A percentile compares a stretch with the other conserved stretches of the same genome.
Evolutionary conservation across 768 basidiomycete species (phyloP).

Genomic region (Mycena albidolilacea): DNA sequence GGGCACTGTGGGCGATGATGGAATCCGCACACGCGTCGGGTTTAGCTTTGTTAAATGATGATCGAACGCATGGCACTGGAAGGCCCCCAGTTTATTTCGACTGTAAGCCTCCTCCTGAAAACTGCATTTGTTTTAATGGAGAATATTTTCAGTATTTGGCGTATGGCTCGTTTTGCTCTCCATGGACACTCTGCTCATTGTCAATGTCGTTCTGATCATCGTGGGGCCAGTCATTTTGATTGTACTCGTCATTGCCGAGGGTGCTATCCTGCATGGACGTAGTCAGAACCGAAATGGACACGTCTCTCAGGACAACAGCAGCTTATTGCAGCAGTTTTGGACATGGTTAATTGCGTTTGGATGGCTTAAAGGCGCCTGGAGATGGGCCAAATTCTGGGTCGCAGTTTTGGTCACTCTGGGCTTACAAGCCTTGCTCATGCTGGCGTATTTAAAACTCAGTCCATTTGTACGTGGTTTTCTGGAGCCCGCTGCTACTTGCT

Average conservation of each 20-base stretch:
- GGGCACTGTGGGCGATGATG: slow-evolving; percentile 85
- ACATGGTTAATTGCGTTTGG: slow-evolving; percentile 43
- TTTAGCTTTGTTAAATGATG: slow-evolving; percentile 65
- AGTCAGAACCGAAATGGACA: slow-evolving; percentile 38
- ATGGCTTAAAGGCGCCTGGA: slow-evolving; percentile 55
- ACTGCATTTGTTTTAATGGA: neutral
- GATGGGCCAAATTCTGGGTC: slow-evolving; percentile 75
- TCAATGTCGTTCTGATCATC: slow-evolving; percentile 73
- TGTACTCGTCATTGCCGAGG: slow-evolving; percentile 53
- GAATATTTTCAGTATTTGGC: slow-evolving; percentile 69
- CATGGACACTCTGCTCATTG: slow-evolving; percentile 62
- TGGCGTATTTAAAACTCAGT: slow-evolving; percentile 58
- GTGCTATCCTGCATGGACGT: slow-evolving; percentile 21
- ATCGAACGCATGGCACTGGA: slow-evolving; percentile 44
- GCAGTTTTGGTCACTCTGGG: slow-evolving; percentile 62
- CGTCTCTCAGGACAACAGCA: slow-evolving; percentile 38
- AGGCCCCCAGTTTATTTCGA: slow-evolving; percentile 79
- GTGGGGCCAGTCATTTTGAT: slow-evolving; percentile 72
- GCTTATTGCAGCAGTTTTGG: slow-evolving; percentile 41
- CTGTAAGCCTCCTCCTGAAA: slow-evolving; percentile 57
- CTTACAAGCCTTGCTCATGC: slow-evolving; percentile 63
- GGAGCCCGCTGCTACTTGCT: neutral
- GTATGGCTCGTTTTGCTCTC: slow-evolving; percentile 68
- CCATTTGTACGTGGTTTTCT: slow-evolving; percentile 30
- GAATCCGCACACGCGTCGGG: slow-evolving; percentile 73